Conservation (phyloP, 2,329 filamentous ascomycete species). For the Xylaria sp. region DNA sequence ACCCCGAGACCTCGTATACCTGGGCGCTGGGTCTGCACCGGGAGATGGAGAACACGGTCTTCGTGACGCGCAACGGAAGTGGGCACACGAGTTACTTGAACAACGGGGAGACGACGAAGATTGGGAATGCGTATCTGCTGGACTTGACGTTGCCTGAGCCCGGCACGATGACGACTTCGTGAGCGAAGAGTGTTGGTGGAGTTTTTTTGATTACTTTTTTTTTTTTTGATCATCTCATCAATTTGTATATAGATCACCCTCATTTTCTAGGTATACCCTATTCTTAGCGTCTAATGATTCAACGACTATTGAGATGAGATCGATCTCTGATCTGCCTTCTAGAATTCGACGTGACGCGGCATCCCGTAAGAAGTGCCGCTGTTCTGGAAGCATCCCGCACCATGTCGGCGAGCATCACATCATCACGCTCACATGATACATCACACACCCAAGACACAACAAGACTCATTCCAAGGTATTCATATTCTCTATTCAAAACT, state of each 20-base stretch:
- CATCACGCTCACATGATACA: no score
- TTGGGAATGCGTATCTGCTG: conserved; percentile 33
- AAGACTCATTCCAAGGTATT: not conserved
- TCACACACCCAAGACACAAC: not conserved
- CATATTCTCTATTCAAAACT: not conserved
- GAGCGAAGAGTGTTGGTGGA: not conserved
- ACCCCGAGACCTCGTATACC: conserved; percentile 37
- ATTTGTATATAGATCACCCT: no score
- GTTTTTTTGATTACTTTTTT: no score
- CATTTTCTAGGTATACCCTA: no score
- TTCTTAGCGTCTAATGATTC: no score
- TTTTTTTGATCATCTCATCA: no score
- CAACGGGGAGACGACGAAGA: conserved; percentile 30
- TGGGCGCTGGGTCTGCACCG: conserved; percentile 34
- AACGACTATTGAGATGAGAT: no score
- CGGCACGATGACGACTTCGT: conserved; percentile 23
- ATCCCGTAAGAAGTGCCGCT: no score
- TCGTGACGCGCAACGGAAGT: conserved; percentile 37
- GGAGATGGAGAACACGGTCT: conserved; percentile 32
- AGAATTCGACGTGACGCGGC: no score
- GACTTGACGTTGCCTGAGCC: conserved; percentile 31
- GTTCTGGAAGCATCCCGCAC: no score
- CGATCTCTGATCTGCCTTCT: no score
- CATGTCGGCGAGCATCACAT: not conserved
- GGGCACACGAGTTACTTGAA: conserved; percentile 37